phyloP scores from a whole-genome alignment of 108 stramenopile genomes.

The Cyclotella cryptica region DNA sequence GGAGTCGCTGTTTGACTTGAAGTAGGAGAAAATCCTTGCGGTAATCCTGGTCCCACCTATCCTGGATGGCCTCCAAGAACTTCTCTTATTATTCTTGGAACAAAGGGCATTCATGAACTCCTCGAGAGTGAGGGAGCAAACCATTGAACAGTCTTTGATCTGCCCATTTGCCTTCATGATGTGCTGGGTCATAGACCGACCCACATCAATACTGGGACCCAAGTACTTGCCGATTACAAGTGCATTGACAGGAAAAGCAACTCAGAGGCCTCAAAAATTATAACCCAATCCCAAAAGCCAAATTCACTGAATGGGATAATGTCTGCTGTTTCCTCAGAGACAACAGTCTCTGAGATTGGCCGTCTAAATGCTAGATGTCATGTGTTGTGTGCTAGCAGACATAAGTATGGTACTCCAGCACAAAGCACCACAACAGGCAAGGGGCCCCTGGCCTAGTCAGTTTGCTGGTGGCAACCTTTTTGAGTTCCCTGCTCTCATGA shows the following conservation, averaged over 20 bases:
- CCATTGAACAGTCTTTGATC: conserved; percentile 1
- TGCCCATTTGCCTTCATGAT: conserved; percentile 30
- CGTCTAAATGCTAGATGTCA: conserved; percentile 22
- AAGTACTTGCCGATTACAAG: conserved; percentile 28
- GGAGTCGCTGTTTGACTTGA: too few species aligned
- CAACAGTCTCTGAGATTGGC: conserved; percentile 25
- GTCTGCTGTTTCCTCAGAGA: conserved; percentile 50
- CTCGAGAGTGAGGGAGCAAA: neutral
- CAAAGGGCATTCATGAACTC: conserved; percentile 12
- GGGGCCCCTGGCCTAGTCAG: conserved; percentile 18
- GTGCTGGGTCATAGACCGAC: neutral
- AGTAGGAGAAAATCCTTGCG: too few species aligned
- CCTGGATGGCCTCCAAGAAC: too few species aligned
- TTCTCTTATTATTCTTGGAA: too few species aligned
- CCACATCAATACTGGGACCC: conserved; percentile 28
- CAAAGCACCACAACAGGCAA: conserved; percentile 29
- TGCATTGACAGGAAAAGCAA: conserved; percentile 8
- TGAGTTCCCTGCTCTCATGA: conserved; percentile 32
- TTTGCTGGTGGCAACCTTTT: conserved; percentile 15
- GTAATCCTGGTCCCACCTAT: too few species aligned
- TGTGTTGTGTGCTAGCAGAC: conserved; percentile 35
- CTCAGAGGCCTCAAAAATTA: neutral
- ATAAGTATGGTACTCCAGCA: conserved; percentile 23
- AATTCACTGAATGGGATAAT: conserved; percentile 47
- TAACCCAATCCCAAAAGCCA: conserved; percentile 54